phyloP scores from a whole-genome alignment of 1,284 basidiomycete species.

The Malassezia arunalokei region DNA sequence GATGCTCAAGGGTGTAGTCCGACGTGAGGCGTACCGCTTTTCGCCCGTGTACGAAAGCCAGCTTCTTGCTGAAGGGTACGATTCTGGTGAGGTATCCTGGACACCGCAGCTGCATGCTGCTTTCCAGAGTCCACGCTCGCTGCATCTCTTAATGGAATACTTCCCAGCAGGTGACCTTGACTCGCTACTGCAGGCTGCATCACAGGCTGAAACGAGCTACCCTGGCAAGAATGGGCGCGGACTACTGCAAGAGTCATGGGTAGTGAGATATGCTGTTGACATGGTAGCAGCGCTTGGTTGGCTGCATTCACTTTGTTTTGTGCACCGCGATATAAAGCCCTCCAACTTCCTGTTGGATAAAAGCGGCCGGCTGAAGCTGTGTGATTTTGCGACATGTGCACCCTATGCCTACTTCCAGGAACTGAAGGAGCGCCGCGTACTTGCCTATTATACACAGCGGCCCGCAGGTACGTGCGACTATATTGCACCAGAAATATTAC shows the following conservation, averaged over 20 bases:
- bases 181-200: conserved; percentile 33
- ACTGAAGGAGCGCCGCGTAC: conserved; percentile 20
- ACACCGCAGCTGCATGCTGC: conserved; percentile 36
- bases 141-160: conserved; percentile 44
- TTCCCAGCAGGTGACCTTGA: conserved; percentile 42
- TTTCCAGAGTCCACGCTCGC: conserved; percentile 34
- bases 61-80: conserved; percentile 19
- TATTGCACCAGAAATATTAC: conserved; percentile 41
- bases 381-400: conserved; percentile 43
- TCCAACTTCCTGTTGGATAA: conserved; percentile 39
- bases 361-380: conserved; percentile 40
- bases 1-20: conserved; percentile 36
- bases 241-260: conserved; percentile 31
- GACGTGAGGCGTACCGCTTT: conserved; percentile 29
- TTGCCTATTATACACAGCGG: conserved; percentile 31
- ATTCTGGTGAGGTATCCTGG: conserved; percentile 3
- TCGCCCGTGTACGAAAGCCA: conserved; percentile 34
- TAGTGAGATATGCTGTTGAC: conserved; percentile 32
- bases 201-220: conserved; percentile 21
- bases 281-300: conserved; percentile 42
- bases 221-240: conserved; percentile 27
- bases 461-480: conserved; percentile 44
- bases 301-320: conserved; percentile 35
- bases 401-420: conserved; percentile 30
- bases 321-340: conserved; percentile 43